These are phyloP conservation scores for Lumnitzera littorea DNA, from an alignment of 345 rosid species.

Conservation along the genomic window DNA sequence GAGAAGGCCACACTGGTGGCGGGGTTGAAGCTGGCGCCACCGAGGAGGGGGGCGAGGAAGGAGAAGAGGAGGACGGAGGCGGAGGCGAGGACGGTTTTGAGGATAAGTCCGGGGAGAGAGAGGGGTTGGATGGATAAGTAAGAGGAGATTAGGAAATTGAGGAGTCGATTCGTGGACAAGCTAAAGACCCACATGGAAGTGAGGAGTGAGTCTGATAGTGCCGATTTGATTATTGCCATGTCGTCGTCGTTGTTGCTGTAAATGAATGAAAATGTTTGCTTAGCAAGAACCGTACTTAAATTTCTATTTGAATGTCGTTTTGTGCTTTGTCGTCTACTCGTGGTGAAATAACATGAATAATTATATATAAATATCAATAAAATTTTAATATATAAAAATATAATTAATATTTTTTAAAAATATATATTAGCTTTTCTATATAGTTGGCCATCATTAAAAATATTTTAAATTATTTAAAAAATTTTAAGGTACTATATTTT, in stretches of 20 bases:
- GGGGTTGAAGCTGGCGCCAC: slow-evolving; percentile 52
- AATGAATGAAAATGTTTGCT: too few relatives aligned
- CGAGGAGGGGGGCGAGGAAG: slow-evolving; percentile 25
- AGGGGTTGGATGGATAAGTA: slow-evolving; percentile 23
- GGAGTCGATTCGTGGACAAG: slow-evolving; percentile 27
- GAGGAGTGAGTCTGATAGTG: slow-evolving; percentile 26
- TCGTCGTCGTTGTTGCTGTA: background rate
- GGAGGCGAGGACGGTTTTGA: slow-evolving; percentile 18
- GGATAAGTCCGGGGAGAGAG: slow-evolving; percentile 17
- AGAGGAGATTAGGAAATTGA: slow-evolving; percentile 22
- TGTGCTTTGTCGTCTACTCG: too few relatives aligned
- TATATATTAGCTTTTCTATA: too few relatives aligned
- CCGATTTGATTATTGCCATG: slow-evolving; percentile 31
- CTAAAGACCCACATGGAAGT: slow-evolving; percentile 36
- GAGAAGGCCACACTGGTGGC: slow-evolving; percentile 35
- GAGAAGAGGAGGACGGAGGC: slow-evolving; percentile 31
- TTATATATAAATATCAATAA: too few relatives aligned
- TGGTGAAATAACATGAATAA: too few relatives aligned
- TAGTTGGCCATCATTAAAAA: too few relatives aligned
- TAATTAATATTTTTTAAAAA: too few relatives aligned
- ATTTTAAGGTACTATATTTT: too few relatives aligned
- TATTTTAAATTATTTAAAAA: too few relatives aligned
- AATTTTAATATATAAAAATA: too few relatives aligned
- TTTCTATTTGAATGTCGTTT: too few relatives aligned
- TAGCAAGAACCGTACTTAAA: too few relatives aligned